These are phyloP conservation scores for Tribonema minus DNA, from an alignment of 108 stramenopile genomes.

Conservation along the genomic window DNA sequence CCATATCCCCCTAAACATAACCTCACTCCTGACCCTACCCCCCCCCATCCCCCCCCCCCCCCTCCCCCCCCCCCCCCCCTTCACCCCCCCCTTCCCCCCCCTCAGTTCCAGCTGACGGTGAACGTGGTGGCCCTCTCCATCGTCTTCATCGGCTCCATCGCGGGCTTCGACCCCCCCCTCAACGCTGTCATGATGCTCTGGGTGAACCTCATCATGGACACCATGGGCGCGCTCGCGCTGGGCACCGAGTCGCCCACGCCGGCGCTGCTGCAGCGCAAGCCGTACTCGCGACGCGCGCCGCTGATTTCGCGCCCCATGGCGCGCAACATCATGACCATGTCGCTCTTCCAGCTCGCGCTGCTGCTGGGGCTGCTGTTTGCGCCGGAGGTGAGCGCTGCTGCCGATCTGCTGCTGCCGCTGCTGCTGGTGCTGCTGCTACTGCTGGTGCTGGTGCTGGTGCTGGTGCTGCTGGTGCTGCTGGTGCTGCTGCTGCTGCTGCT, in stretches of 20 bases:
- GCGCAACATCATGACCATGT: slow-evolving; percentile 84
- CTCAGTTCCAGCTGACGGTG: slow-evolving; percentile 73
- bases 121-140: slow-evolving; percentile 85
- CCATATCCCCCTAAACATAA: too few species aligned
- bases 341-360: slow-evolving; percentile 68
- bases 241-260: slow-evolving; percentile 87
- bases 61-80: too few species aligned
- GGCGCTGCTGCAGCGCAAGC: slow-evolving; percentile 68
- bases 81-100: too few species aligned
- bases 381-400: too few species aligned
- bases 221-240: slow-evolving; percentile 87
- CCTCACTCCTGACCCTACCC: too few species aligned
- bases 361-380: not conserved
- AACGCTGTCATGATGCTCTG: slow-evolving; percentile 94
- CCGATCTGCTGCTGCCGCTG: not conserved
- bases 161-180: slow-evolving; percentile 74
- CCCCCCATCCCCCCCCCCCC: too few species aligned
- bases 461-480: too few species aligned
- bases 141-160: slow-evolving; percentile 79
- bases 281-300: slow-evolving; percentile 68
- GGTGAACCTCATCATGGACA: slow-evolving; percentile 98
- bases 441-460: slow-evolving; percentile 28
- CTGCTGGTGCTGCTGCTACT: not conserved
- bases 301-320: slow-evolving; percentile 80
- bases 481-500: slow-evolving; percentile 41